Conservation (phyloP, 352 stramenopile species). For the Hyaloperonospora brassicae region DNA sequence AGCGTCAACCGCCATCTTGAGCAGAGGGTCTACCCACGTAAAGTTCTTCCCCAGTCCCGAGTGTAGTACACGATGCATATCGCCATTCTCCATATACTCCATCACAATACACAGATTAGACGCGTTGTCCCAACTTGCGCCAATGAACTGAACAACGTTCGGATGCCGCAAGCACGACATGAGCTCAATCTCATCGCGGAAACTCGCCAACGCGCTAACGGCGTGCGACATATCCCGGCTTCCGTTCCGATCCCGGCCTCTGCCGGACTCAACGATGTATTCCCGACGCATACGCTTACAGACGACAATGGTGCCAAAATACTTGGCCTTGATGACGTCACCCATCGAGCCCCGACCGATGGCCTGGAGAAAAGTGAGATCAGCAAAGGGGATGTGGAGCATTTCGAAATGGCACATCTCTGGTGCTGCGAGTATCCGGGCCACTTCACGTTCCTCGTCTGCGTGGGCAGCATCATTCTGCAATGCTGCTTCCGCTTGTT, state of each 20-base stretch:
- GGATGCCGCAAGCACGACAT: slow-evolving; percentile 81
- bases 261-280: slow-evolving; percentile 49
- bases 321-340: slow-evolving; percentile 85
- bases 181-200: slow-evolving; percentile 81
- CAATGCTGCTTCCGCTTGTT: slow-evolving; percentile 70
- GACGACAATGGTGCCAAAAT: slow-evolving; percentile 81
- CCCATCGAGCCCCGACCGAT: slow-evolving; percentile 76
- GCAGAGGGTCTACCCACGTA: slow-evolving; percentile 73
- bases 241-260: slow-evolving; percentile 12
- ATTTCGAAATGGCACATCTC: slow-evolving; percentile 74
- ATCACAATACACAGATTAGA: slow-evolving; percentile 87
- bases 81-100: slow-evolving; percentile 86
- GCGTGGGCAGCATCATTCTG: slow-evolving; percentile 72
- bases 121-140: slow-evolving; percentile 82
- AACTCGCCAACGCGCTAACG: slow-evolving; percentile 50
- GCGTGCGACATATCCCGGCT: slow-evolving; percentile 15
- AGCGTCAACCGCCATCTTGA: slow-evolving; percentile 83
- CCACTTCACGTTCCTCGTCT: slow-evolving; percentile 65
- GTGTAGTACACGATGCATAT: slow-evolving; percentile 83
- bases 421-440: slow-evolving; percentile 51
- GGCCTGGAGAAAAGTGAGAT: slow-evolving; percentile 74
- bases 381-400: slow-evolving; percentile 75
- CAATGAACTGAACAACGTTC: slow-evolving; percentile 87
- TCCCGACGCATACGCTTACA: slow-evolving; percentile 85
- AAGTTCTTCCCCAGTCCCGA: slow-evolving; percentile 73